Percentiles rank a stretch among this genome's conserved stretches.
Evolutionary conservation across 1,139 yeast genomes (phyloP).

Genomic region (Hansenula lynferdii): DNA sequence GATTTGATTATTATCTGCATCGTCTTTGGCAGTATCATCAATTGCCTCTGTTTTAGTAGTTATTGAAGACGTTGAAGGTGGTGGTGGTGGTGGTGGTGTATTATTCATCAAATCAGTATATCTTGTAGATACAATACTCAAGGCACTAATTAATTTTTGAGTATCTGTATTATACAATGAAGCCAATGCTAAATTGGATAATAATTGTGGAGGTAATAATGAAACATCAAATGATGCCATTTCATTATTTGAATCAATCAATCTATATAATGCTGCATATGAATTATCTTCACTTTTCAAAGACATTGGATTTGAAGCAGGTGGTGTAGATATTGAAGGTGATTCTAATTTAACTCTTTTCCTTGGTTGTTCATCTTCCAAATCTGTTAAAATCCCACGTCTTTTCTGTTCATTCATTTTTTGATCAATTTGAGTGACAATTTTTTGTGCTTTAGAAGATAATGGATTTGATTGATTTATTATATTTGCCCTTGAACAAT

Average conservation of each 20-base stretch:
- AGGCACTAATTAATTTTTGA: slow-evolving; percentile 55
- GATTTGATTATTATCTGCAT: slow-evolving; percentile 23
- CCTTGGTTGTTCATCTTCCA: slow-evolving; percentile 15
- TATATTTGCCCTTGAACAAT: slow-evolving; percentile 30
- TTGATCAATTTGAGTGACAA: slow-evolving; percentile 16
- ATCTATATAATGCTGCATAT: slow-evolving; percentile 45
- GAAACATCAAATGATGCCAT: slow-evolving; percentile 66
- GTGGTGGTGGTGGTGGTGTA: slow-evolving; percentile 9
- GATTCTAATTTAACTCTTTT: slow-evolving; percentile 19
- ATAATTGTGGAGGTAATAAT: slow-evolving; percentile 57
- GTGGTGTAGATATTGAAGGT: slow-evolving; percentile 15
- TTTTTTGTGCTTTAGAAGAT: slow-evolving; percentile 13
- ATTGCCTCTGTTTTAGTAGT: slow-evolving; percentile 21
- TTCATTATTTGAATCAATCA: slow-evolving; percentile 59
- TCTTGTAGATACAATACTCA: slow-evolving; percentile 63
- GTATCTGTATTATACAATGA: slow-evolving; percentile 54
- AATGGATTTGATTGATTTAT: slow-evolving; percentile 16
- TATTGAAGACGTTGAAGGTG: background rate
- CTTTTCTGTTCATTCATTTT: slow-evolving; percentile 22
- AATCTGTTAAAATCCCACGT: slow-evolving; percentile 18
- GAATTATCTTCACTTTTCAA: slow-evolving; percentile 31
- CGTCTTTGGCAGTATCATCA: slow-evolving; percentile 22
- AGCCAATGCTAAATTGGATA: slow-evolving; percentile 60
- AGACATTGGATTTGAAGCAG: slow-evolving; percentile 4
- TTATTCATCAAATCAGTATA: slow-evolving; percentile 37